A percentile compares a stretch with the other conserved stretches of the same genome.
Evolutionary conservation across 1,139 yeast genomes (phyloP).

Genomic region (Candida mesenterica): DNA sequence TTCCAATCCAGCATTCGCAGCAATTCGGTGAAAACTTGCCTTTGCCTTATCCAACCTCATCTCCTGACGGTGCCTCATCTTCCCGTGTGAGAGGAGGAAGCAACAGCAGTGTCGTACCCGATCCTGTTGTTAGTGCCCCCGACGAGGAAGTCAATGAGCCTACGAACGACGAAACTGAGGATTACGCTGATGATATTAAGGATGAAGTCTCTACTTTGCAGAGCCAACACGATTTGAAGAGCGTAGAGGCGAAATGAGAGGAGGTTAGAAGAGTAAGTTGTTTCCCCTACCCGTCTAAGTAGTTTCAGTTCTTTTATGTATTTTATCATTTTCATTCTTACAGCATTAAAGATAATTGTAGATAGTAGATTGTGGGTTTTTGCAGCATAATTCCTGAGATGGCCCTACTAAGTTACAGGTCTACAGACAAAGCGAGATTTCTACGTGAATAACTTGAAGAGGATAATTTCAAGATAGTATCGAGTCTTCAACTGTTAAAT

Average conservation of each 20-base stretch:
- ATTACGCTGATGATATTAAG: constrained; percentile 7
- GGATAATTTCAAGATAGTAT: neutral
- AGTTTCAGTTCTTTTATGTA: too few relatives aligned
- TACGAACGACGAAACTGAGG: neutral
- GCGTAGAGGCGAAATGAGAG: constrained; percentile 3
- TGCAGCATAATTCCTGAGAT: too few relatives aligned
- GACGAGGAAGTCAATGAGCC: constrained; percentile 3
- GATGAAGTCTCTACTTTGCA: constrained; percentile 18
- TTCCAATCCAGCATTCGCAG: constrained; percentile 2
- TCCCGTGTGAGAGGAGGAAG: neutral
- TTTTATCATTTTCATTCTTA: too few relatives aligned
- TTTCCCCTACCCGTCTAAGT: too few relatives aligned
- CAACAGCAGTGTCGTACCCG: constrained; percentile 1
- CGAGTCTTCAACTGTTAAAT: too few relatives aligned
- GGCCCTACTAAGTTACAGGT: too few relatives aligned
- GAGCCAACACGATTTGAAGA: constrained; percentile 3
- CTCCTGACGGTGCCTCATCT: constrained; percentile 13
- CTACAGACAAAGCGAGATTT: too few relatives aligned
- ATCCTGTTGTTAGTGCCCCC: too few relatives aligned
- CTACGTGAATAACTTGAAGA: too few relatives aligned
- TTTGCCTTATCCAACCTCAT: constrained; percentile 14
- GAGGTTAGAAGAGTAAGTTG: too few relatives aligned
- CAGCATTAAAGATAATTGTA: too few relatives aligned
- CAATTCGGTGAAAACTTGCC: constrained; percentile 15
- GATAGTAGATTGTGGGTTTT: too few relatives aligned